Evolutionary conservation across 148 eudicot species (phyloP).

Genomic region (Persicaria tinctoria): DNA sequence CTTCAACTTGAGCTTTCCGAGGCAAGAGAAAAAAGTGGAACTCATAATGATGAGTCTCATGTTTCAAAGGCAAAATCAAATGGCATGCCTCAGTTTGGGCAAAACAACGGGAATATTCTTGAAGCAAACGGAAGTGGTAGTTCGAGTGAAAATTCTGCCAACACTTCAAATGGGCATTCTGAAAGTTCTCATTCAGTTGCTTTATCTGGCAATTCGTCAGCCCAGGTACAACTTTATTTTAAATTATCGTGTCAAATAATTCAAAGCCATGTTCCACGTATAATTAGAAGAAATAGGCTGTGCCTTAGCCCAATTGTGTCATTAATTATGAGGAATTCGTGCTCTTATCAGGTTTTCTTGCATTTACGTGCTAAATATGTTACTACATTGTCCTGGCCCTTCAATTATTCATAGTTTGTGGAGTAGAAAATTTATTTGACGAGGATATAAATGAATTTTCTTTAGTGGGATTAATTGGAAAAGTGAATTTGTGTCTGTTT

Average conservation of each 20-base stretch:
- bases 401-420: neutral
- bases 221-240: constrained; percentile 35
- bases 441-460: neutral
- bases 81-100: constrained; percentile 46
- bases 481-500: no score
- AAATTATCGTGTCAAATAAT: neutral
- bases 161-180: constrained; percentile 44
- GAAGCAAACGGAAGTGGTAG: constrained; percentile 46
- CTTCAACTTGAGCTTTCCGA: constrained; percentile 72
- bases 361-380: neutral
- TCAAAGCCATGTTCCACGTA: neutral
- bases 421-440: neutral
- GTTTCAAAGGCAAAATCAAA: constrained; percentile 31
- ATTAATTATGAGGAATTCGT: neutral
- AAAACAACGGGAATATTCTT: constrained; percentile 40
- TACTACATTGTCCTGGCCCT: neutral
- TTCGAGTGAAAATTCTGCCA: constrained; percentile 30
- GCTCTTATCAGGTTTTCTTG: neutral
- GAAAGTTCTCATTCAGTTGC: constrained; percentile 42
- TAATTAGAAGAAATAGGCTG: neutral
- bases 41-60: constrained; percentile 32
- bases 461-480: neutral
- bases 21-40: constrained; percentile 51
- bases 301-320: neutral
- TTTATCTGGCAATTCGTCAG: constrained; percentile 38